phyloP scores from a whole-genome alignment of 2,329 filamentous ascomycete genomes.

The Sporothrix sp. region DNA sequence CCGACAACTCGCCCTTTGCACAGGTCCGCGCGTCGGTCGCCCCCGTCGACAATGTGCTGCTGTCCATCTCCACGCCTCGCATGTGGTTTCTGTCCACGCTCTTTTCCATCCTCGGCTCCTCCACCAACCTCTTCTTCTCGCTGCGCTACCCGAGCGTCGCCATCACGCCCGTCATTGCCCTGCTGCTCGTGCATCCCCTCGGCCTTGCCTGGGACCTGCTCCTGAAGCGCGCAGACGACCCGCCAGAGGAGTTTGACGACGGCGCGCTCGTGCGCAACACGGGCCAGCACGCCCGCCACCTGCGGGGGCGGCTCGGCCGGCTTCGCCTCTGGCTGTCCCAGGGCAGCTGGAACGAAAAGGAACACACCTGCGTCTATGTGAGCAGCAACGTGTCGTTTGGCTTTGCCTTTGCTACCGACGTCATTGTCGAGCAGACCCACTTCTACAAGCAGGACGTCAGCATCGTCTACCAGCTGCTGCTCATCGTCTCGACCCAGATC shows the following conservation, averaged over 20 bases:
- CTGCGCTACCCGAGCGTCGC: conserved; percentile 83
- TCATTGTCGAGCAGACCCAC: conserved; percentile 81
- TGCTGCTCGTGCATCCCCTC: conserved; percentile 75
- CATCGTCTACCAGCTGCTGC: conserved; percentile 68
- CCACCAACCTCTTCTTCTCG: conserved; percentile 81
- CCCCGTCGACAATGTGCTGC: conserved; percentile 60
- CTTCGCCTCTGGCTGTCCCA: conserved; percentile 67
- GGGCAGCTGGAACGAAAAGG: conserved; percentile 78
- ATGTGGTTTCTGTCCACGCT: conserved; percentile 78
- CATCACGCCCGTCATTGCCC: conserved; percentile 79
- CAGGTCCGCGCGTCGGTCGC: conserved; percentile 73
- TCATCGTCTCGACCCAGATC: conserved; percentile 79
- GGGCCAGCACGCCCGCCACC: conserved; percentile 3
- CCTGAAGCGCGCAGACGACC: conserved; percentile 54
- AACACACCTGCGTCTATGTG: conserved; percentile 81
- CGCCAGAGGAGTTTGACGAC: conserved; percentile 38
- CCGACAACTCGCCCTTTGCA: conserved; percentile 65
- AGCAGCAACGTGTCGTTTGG: conserved; percentile 85
- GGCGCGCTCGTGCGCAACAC: conserved; percentile 24
- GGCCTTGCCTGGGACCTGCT: conserved; percentile 69
- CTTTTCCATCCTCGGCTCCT: conserved; percentile 72
- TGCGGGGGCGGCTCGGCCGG: conserved; percentile 29
- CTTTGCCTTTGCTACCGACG: conserved; percentile 81
- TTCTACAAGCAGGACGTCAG: conserved; percentile 78
- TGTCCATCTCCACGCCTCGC: conserved; percentile 80